Percentiles rank a stretch among this genome's conserved stretches.
These are phyloP conservation scores for Pichia sp. DNA, from an alignment of 1,139 yeast genomes.

Conservation along the genomic window DNA sequence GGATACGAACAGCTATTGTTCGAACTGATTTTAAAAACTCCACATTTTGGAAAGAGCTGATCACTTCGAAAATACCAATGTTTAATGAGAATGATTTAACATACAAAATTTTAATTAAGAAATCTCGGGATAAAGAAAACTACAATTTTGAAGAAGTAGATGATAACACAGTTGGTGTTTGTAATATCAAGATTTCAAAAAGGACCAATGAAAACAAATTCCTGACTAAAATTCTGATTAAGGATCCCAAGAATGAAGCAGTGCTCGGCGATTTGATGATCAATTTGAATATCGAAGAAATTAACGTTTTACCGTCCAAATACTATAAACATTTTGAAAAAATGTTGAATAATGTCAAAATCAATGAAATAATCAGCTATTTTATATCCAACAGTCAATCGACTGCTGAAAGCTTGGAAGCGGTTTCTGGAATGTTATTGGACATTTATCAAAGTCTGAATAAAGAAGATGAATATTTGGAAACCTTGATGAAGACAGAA, in stretches of 20 bases:
- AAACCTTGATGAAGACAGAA: conserved; percentile 59
- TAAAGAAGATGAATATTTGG: conserved; percentile 62
- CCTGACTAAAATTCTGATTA: conserved; percentile 20
- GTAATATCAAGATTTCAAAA: conserved; percentile 46
- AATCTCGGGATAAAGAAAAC: conserved; percentile 18
- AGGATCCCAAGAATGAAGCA: conserved; percentile 25
- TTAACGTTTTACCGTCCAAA: conserved; percentile 51
- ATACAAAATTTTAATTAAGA: conserved; percentile 44
- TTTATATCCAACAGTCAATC: conserved; percentile 27
- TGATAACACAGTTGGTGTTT: conserved; percentile 40
- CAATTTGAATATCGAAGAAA: conserved; percentile 44
- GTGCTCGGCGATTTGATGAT: conserved; percentile 50
- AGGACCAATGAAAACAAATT: conserved; percentile 7
- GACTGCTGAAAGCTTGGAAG: conserved; percentile 40
- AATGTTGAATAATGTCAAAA: conserved; percentile 44
- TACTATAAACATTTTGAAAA: conserved; percentile 55
- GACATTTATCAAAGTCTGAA: conserved; percentile 61
- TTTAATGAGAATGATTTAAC: conserved; percentile 34
- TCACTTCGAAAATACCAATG: conserved; percentile 47
- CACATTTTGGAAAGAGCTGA: conserved; percentile 62
- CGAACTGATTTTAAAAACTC: conserved; percentile 37
- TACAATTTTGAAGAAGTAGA: conserved; percentile 16
- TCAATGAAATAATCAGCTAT: conserved; percentile 41
- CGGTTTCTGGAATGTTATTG: conserved; percentile 43
- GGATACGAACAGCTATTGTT: conserved; percentile 64